Evolutionary conservation across 352 stramenopile genomes (phyloP).

Genomic region (Globisporangium rhizosaccharum): DNA sequence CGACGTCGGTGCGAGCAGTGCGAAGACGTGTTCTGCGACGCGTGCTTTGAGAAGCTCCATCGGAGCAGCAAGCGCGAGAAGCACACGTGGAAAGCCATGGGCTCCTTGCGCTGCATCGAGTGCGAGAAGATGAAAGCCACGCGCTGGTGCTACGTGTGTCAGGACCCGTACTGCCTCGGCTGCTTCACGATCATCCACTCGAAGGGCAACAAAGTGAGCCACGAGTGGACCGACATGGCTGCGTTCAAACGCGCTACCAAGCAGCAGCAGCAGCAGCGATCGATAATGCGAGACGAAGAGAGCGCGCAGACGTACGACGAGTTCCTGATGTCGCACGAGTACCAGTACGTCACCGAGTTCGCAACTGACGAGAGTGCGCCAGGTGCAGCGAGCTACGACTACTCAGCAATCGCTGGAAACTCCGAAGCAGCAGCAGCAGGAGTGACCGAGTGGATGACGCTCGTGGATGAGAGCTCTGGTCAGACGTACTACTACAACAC

Average conservation of each 20-base stretch:
- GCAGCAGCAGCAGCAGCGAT: slow-evolving; percentile 27
- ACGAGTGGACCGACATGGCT: slow-evolving; percentile 70
- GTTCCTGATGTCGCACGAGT: slow-evolving; percentile 68
- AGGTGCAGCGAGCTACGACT: slow-evolving; percentile 10
- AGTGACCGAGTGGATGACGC: slow-evolving; percentile 38
- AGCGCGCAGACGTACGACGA: slow-evolving; percentile 71
- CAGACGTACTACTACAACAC: slow-evolving; percentile 76
- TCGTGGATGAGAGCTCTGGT: slow-evolving; percentile 56
- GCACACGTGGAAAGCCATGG: slow-evolving; percentile 76
- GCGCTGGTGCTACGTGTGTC: slow-evolving; percentile 64
- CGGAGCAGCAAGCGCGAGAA: slow-evolving; percentile 60
- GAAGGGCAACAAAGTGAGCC: slow-evolving; percentile 69
- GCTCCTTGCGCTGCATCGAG: slow-evolving; percentile 70
- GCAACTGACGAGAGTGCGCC: slow-evolving; percentile 13
- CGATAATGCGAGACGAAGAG: slow-evolving; percentile 35
- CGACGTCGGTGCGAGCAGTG: slow-evolving; percentile 61
- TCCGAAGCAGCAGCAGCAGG: slow-evolving; percentile 6
- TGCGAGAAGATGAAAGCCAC: slow-evolving; percentile 85
- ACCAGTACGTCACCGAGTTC: slow-evolving; percentile 69
- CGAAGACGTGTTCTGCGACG: slow-evolving; percentile 75
- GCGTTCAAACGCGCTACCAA: slow-evolving; percentile 45
- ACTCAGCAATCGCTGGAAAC: slow-evolving; percentile 4
- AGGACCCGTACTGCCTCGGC: slow-evolving; percentile 76
- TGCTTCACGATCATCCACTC: slow-evolving; percentile 83
- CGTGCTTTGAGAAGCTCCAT: slow-evolving; percentile 74